Conservation (phyloP, 176 grass and related monocot genomes). For the Canna indica region DNA sequence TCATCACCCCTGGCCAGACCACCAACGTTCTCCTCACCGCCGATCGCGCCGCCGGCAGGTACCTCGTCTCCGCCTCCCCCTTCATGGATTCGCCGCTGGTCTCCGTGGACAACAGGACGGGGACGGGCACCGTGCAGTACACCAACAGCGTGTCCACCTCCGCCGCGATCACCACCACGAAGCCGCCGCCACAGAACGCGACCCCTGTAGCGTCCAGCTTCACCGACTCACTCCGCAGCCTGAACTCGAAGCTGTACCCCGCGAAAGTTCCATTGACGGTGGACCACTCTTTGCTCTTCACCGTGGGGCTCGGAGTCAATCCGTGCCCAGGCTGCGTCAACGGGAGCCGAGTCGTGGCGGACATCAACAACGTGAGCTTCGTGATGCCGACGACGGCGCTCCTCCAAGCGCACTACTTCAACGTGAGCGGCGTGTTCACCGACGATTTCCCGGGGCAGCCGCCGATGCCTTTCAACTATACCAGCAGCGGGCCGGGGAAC, state of each 20-base stretch:
- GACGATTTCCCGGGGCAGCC: constrained; percentile 10
- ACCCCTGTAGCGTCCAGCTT: constrained; percentile 6
- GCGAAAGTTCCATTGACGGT: background rate
- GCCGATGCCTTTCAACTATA: constrained; percentile 10
- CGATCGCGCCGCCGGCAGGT: constrained; percentile 2
- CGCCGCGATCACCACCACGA: background rate
- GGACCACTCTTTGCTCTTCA: background rate
- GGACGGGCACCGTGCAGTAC: constrained; percentile 12
- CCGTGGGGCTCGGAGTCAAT: constrained; percentile 1
- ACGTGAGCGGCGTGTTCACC: constrained; percentile 1
- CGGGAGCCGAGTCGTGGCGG: constrained; percentile 1
- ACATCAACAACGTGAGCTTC: constrained; percentile 15
- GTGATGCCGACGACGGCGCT: constrained; percentile 14
- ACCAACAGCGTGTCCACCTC: background rate
- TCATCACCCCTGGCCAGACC: constrained; percentile 18
- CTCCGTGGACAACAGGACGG: constrained; percentile 12
- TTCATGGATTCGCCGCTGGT: constrained; percentile 12
- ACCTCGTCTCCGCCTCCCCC: constrained; percentile 12
- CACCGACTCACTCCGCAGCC: constrained; percentile 1
- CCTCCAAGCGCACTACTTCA: constrained; percentile 16
- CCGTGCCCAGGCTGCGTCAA: constrained; percentile 9
- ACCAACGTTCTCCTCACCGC: constrained; percentile 18
- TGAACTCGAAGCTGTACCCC: background rate
- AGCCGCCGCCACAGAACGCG: background rate
- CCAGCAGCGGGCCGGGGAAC: constrained; percentile 5